These are phyloP conservation scores for Monilinia fructicola DNA, from an alignment of 2,329 filamentous ascomycete species.

Conservation along the genomic window DNA sequence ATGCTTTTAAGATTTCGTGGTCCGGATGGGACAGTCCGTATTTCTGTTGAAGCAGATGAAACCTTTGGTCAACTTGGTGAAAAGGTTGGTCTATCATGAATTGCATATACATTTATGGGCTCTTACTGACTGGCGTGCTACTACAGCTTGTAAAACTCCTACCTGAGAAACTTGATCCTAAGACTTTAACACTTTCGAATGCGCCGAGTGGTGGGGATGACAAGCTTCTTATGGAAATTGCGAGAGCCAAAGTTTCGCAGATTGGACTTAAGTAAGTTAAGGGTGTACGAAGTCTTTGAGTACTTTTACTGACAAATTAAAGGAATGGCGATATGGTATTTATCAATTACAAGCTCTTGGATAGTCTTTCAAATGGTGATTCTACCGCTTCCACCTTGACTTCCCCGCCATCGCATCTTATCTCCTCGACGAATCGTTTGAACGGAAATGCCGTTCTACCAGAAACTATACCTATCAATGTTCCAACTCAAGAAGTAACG, in stretches of 20 bases:
- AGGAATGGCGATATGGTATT: constrained; percentile 93
- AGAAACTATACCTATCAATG: constrained; percentile 63
- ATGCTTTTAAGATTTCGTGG: constrained; percentile 55
- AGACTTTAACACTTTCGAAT: constrained; percentile 62
- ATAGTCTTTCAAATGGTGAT: constrained; percentile 46
- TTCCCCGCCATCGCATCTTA: constrained; percentile 31
- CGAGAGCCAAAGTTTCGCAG: constrained; percentile 54
- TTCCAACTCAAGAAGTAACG: constrained; percentile 51
- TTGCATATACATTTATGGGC: not conserved
- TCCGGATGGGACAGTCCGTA: constrained; percentile 87
- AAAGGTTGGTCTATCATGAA: constrained; percentile 45
- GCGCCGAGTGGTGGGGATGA: constrained; percentile 57
- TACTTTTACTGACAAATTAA: constrained; percentile 12
- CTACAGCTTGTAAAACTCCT: constrained; percentile 57
- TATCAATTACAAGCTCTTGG: constrained; percentile 70
- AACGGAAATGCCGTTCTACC: constrained; percentile 74
- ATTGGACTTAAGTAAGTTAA: constrained; percentile 57
- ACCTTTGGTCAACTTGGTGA: constrained; percentile 65
- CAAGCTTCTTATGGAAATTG: constrained; percentile 59
- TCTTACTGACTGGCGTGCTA: constrained; percentile 26
- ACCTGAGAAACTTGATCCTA: constrained; percentile 60
- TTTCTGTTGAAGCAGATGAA: constrained; percentile 72
- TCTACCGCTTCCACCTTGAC: constrained; percentile 43
- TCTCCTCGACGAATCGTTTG: constrained; percentile 62
- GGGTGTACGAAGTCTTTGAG: not conserved